Evolutionary conservation across 495 filamentous ascomycete genomes (phyloP).

Genomic region (Penicillium fimorum): DNA sequence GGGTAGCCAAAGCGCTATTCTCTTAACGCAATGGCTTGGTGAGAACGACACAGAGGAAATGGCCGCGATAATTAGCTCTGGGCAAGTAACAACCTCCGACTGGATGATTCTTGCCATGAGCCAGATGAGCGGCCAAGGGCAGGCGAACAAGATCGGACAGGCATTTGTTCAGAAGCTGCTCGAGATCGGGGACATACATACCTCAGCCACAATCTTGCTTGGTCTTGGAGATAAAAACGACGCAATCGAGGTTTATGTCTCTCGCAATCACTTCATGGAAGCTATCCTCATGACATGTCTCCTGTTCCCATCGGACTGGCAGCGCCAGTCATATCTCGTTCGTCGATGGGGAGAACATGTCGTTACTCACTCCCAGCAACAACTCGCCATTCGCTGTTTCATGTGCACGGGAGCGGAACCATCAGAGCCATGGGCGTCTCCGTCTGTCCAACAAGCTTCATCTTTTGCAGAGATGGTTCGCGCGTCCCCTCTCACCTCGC

Average conservation of each 20-base stretch:
- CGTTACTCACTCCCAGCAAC: conserved; percentile 78
- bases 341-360: conserved; percentile 94
- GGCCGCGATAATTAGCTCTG: conserved; percentile 67
- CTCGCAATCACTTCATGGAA: conserved; percentile 88
- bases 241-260: conserved; percentile 94
- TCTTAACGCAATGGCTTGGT: conserved; percentile 89
- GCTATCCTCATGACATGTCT: conserved; percentile 78
- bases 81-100: conserved; percentile 83
- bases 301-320: conserved; percentile 77
- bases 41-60: conserved; percentile 80
- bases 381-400: conserved; percentile 90
- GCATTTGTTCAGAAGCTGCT: conserved; percentile 89
- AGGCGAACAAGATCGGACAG: conserved; percentile 85
- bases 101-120: conserved; percentile 97
- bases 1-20: conserved; percentile 70
- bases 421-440: conserved; percentile 80
- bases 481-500: conserved; percentile 47
- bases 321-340: conserved; percentile 80
- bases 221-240: conserved; percentile 92
- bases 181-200: conserved; percentile 87
- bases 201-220: conserved; percentile 84
- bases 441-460: conserved; percentile 67
- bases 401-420: conserved; percentile 77
- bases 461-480: conserved; percentile 35
- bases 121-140: conserved; percentile 73